A percentile compares a stretch with the other conserved stretches of the same genome.
These are phyloP conservation scores for Mycena venus DNA, from an alignment of 768 basidiomycete species.

Conservation along the genomic window DNA sequence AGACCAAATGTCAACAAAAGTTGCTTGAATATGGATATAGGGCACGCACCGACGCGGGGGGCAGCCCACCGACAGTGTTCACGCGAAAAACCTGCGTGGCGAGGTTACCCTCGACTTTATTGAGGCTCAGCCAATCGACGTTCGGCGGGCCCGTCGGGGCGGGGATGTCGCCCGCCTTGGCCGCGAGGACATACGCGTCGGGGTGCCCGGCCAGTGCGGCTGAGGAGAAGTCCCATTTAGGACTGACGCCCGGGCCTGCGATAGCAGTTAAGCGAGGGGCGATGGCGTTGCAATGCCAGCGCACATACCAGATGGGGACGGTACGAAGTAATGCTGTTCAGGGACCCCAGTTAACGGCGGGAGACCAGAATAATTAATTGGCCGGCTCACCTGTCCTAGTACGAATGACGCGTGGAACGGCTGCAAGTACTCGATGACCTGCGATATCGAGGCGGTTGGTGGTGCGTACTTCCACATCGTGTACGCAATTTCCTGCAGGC, in stretches of 20 bases:
- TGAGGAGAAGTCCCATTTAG: conserved; percentile 71
- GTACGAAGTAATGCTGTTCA: conserved; percentile 68
- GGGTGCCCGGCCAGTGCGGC: conserved; percentile 54
- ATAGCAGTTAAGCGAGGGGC: conserved; percentile 48
- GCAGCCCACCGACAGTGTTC: conserved; percentile 66
- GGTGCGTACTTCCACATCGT: conserved; percentile 40
- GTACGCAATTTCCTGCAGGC: conserved; percentile 46
- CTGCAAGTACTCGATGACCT: not conserved
- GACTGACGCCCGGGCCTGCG: conserved; percentile 55
- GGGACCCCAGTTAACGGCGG: not conserved
- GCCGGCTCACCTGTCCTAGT: conserved; percentile 12
- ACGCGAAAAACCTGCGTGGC: conserved; percentile 66
- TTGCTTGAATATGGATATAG: no score
- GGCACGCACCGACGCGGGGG: conserved; percentile 57
- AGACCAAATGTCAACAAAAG: not conserved
- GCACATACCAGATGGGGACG: conserved; percentile 14
- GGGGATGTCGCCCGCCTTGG: conserved; percentile 55
- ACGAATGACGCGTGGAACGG: conserved; percentile 23
- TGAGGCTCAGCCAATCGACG: conserved; percentile 70
- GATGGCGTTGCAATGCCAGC: not conserved
- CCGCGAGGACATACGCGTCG: conserved; percentile 62
- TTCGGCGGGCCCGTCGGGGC: conserved; percentile 58
- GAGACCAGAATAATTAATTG: not conserved
- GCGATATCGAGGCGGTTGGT: conserved; percentile 17
- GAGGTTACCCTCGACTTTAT: conserved; percentile 59